Conservation (phyloP, 1,139 yeast species). For the Geotrichum aggregatum region DNA sequence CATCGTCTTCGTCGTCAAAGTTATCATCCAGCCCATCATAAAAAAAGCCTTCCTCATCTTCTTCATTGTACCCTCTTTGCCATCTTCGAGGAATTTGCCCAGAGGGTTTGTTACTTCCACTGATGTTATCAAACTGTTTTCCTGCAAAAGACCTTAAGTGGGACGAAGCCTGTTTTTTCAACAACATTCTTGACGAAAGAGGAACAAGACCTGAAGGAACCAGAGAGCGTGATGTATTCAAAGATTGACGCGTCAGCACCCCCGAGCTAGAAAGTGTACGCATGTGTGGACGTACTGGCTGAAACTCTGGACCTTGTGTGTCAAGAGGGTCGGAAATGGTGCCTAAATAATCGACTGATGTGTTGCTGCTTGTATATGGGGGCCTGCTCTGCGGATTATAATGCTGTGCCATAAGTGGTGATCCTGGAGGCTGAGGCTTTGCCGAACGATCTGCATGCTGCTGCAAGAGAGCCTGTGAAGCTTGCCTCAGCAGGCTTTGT, state of each 20-base stretch:
- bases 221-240: background rate
- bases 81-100: background rate
- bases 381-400: background rate
- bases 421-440: slow-evolving; percentile 9
- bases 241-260: background rate
- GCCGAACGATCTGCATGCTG: too few relatives aligned
- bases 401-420: background rate
- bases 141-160: background rate
- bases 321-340: background rate
- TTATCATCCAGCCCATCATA: slow-evolving; percentile 14
- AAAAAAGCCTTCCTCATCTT: slow-evolving; percentile 32
- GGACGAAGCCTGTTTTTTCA: background rate
- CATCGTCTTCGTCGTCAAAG: slow-evolving; percentile 24
- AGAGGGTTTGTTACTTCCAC: too few relatives aligned
- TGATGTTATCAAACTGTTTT: background rate
- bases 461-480: too few relatives aligned
- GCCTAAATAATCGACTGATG: background rate
- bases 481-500: background rate
- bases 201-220: background rate
- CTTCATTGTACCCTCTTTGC: slow-evolving; percentile 24
- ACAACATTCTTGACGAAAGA: background rate
- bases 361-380: background rate
- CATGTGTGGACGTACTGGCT: background rate
- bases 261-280: background rate
- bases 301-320: background rate